Evolutionary conservation across 2,329 filamentous ascomycete genomes (phyloP).

Genomic region (Penicillium sp.): DNA sequence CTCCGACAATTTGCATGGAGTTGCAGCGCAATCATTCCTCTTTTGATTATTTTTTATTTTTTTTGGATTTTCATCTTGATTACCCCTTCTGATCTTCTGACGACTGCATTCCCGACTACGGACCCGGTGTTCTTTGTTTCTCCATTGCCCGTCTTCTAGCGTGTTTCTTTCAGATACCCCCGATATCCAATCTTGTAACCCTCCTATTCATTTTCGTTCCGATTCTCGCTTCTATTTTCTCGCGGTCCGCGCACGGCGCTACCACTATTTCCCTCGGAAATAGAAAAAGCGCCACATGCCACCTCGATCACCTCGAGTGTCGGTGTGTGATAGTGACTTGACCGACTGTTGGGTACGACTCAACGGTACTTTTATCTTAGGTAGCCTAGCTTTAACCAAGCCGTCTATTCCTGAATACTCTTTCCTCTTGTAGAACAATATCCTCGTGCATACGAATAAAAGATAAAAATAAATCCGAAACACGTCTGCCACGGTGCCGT

Average conservation of each 20-base stretch:
- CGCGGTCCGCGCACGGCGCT: conserved; percentile 10
- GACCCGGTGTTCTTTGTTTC: conserved; percentile 17
- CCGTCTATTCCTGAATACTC: conserved; percentile 1
- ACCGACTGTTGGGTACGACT: neutral
- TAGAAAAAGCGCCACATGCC: conserved; percentile 6
- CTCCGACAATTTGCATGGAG: conserved; percentile 6
- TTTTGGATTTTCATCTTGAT: neutral
- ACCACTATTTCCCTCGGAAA: neutral
- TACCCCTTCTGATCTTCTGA: conserved; percentile 4
- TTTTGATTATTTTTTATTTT: conserved; percentile 5
- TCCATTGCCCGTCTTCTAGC: conserved; percentile 14
- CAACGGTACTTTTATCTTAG: neutral
- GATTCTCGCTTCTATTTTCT: conserved; percentile 12
- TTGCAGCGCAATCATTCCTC: conserved; percentile 6
- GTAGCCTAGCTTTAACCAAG: conserved; percentile 1
- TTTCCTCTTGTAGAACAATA: neutral
- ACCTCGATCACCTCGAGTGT: neutral
- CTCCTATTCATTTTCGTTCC: conserved; percentile 16
- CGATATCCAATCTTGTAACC: conserved; percentile 19
- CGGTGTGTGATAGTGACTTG: conserved; percentile 13
- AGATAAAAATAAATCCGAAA: neutral
- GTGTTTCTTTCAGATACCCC: conserved; percentile 19
- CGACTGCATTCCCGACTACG: conserved; percentile 14
- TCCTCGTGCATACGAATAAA: neutral
- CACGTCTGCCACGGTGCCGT: neutral